A percentile compares a stretch with the other conserved stretches of the same genome.
These are phyloP conservation scores for Pichia norvegensis DNA, from an alignment of 1,139 yeast genomes.

Conservation along the genomic window DNA sequence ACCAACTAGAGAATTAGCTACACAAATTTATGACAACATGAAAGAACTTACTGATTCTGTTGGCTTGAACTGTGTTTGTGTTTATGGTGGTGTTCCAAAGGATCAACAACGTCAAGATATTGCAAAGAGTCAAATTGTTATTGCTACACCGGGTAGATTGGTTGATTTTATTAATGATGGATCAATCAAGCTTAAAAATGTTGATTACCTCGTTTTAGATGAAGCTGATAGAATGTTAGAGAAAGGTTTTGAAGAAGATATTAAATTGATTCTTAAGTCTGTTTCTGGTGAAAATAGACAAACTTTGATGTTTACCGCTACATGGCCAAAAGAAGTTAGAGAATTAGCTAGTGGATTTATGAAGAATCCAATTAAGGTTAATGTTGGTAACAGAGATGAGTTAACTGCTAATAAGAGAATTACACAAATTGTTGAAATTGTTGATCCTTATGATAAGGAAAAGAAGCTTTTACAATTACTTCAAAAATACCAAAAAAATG, in stretches of 20 bases:
- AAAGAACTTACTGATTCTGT: constrained; percentile 55
- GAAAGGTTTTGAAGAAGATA: constrained; percentile 94
- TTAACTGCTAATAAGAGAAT: constrained; percentile 89
- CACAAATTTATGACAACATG: constrained; percentile 85
- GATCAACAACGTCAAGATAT: constrained; percentile 76
- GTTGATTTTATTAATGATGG: constrained; percentile 89
- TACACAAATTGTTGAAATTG: constrained; percentile 86
- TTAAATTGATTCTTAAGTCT: constrained; percentile 64
- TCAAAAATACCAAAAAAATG: constrained; percentile 61
- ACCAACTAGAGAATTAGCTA: constrained; percentile 95
- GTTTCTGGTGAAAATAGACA: constrained; percentile 50
- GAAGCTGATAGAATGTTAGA: constrained; percentile 99
- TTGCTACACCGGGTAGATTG: constrained; percentile 96
- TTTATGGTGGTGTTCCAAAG: constrained; percentile 97
- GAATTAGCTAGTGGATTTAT: constrained; percentile 85
- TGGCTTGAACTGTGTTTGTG: constrained; percentile 66
- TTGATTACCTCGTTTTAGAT: constrained; percentile 79
- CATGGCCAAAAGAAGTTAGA: constrained; percentile 90
- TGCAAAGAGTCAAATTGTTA: constrained; percentile 58
- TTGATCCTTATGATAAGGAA: constrained; percentile 80
- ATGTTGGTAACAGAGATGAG: constrained; percentile 92
- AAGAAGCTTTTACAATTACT: constrained; percentile 63
- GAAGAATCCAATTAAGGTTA: constrained; percentile 74
- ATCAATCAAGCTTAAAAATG: constrained; percentile 57
- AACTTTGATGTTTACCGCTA: constrained; percentile 84